Conservation (phyloP, 2,329 filamentous ascomycete species). For the Ascochyta clinopodiicola region DNA sequence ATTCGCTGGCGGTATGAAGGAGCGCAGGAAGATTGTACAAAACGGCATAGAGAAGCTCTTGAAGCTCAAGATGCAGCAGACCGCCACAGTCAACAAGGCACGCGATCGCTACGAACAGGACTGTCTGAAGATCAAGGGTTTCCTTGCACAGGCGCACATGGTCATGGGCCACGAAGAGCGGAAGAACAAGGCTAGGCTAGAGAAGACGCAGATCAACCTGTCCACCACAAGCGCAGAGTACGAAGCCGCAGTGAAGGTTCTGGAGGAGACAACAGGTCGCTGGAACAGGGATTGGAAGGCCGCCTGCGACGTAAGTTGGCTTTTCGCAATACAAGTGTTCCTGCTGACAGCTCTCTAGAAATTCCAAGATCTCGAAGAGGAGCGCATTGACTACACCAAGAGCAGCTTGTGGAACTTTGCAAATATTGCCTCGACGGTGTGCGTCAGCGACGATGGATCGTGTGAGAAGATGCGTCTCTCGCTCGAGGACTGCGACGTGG, state of each 20-base stretch:
- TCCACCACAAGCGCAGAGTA: conserved; percentile 92
- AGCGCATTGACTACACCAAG: conserved; percentile 95
- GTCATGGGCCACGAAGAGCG: conserved; percentile 99
- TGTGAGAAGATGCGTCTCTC: conserved; percentile 96
- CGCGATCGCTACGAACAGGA: conserved; percentile 97
- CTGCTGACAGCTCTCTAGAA: conserved; percentile 63
- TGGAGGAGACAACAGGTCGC: conserved; percentile 91
- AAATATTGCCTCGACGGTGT: conserved; percentile 95
- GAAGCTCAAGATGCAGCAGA: conserved; percentile 93
- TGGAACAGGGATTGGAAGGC: conserved; percentile 99
- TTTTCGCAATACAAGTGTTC: neutral
- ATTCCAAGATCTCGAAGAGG: conserved; percentile 98
- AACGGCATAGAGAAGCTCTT: conserved; percentile 91
- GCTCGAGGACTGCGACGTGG: conserved; percentile 93
- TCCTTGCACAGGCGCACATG: conserved; percentile 98
- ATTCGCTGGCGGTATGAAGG: conserved; percentile 94
- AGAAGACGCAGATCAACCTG: conserved; percentile 97
- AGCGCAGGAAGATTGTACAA: conserved; percentile 95
- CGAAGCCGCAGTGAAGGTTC: conserved; percentile 86
- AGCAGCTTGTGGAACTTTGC: conserved; percentile 98
- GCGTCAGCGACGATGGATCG: conserved; percentile 89
- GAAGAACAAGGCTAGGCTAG: conserved; percentile 97
- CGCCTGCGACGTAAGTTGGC: conserved; percentile 72
- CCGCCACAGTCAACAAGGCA: conserved; percentile 89
- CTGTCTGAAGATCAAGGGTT: conserved; percentile 97